These are phyloP conservation scores for Physocladia obscura DNA, from an alignment of 192 early-diverging fungal species.

Conservation along the genomic window DNA sequence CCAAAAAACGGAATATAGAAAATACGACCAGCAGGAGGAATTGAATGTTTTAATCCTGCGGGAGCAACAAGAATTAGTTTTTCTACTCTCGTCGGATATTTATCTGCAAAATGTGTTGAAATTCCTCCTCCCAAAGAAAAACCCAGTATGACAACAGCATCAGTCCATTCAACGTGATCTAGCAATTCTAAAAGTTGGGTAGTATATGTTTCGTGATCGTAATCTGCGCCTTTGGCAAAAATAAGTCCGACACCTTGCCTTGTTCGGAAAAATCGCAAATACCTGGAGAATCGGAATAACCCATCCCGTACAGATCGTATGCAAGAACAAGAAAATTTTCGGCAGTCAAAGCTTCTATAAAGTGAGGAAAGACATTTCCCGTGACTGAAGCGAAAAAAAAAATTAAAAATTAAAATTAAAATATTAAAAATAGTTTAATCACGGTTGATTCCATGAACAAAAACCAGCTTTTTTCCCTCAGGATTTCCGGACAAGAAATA, in stretches of 20 bases:
- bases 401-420: background rate
- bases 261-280: background rate
- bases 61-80: constrained; percentile 20
- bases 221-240: background rate
- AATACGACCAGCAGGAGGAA: background rate
- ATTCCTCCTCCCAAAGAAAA: constrained; percentile 17
- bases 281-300: constrained; percentile 7
- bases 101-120: constrained; percentile 5
- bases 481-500: background rate
- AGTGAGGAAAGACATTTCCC: constrained; percentile 3
- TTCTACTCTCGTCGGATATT: background rate
- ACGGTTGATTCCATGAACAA: constrained; percentile 22
- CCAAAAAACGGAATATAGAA: constrained; percentile 9
- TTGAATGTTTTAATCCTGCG: background rate
- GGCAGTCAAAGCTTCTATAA: background rate
- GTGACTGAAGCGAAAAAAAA: constrained; percentile 1
- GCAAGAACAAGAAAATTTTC: constrained; percentile 2
- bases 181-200: constrained; percentile 13
- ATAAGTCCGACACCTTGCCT: too few relatives aligned
- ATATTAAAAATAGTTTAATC: background rate
- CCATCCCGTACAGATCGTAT: constrained; percentile 13
- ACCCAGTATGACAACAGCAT: background rate
- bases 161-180: constrained; percentile 11
- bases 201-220: constrained; percentile 2
- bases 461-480: constrained; percentile 8